phyloP scores from a whole-genome alignment of 1,139 yeast species.

The Debaryomycetaceae sp. region DNA sequence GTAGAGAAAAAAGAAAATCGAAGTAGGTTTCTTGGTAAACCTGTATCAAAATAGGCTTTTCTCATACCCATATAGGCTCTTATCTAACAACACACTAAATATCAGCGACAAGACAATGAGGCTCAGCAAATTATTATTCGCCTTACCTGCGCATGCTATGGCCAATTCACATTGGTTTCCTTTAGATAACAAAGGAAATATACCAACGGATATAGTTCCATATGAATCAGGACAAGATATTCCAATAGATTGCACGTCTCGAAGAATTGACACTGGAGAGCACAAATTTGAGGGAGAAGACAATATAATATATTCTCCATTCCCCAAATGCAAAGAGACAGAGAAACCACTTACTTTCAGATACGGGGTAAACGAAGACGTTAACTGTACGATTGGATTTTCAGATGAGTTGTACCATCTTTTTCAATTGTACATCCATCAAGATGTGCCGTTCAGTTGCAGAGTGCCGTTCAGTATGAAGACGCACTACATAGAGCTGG shows the following conservation, averaged over 20 bases:
- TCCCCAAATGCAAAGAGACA: constrained; percentile 66
- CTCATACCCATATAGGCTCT: too few relatives aligned
- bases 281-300: constrained; percentile 62
- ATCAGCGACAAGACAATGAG: neutral
- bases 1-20: neutral
- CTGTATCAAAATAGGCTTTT: neutral
- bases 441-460: constrained; percentile 75
- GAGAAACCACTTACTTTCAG: constrained; percentile 51
- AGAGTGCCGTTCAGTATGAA: constrained; percentile 52
- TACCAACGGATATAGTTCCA: constrained; percentile 34
- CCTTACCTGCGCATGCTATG: neutral
- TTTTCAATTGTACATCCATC: constrained; percentile 72
- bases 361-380: constrained; percentile 51
- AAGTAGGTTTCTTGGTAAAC: neutral
- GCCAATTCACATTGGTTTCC: constrained; percentile 24
- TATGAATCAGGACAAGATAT: constrained; percentile 44
- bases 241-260: constrained; percentile 56
- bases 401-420: constrained; percentile 69
- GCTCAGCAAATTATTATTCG: neutral
- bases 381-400: constrained; percentile 60
- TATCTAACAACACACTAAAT: too few relatives aligned
- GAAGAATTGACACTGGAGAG: constrained; percentile 74
- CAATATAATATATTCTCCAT: constrained; percentile 55
- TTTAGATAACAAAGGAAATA: constrained; percentile 31
- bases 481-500: constrained; percentile 37